These are phyloP conservation scores for Pachysandra terminalis DNA, from an alignment of 164 flowering plant species.

Conservation along the genomic window DNA sequence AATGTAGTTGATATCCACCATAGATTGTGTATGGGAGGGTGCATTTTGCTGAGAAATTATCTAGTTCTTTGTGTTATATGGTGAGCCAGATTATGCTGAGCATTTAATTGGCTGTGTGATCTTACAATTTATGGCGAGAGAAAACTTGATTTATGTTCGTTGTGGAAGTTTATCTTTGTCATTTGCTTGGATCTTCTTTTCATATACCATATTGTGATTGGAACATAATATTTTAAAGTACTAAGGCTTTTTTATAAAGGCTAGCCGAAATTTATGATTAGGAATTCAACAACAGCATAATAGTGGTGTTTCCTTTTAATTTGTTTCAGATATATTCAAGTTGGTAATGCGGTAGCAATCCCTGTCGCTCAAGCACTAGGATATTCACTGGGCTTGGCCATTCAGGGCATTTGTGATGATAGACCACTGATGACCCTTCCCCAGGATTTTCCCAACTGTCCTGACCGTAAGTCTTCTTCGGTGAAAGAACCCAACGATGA, in stretches of 20 bases:
- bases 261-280: too few species aligned
- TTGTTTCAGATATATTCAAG: constrained; percentile 58
- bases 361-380: constrained; percentile 73
- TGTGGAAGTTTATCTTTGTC: background rate
- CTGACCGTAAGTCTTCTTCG: background rate
- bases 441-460: constrained; percentile 12
- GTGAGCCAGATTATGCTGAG: too few species aligned
- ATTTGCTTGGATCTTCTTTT: background rate
- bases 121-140: too few species aligned
- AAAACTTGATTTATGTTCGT: too few species aligned
- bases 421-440: constrained; percentile 35
- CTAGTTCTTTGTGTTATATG: too few species aligned
- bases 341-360: constrained; percentile 86
- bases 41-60: too few species aligned
- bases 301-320: background rate
- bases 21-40: too few species aligned
- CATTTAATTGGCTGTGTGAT: too few species aligned
- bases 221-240: too few species aligned
- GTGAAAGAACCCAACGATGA: constrained; percentile 11
- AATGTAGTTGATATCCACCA: too few species aligned
- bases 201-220: background rate
- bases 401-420: constrained; percentile 16
- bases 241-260: too few species aligned
- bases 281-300: too few species aligned
- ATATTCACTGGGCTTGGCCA: constrained; percentile 42